These are phyloP conservation scores for Candida berthetii DNA, from an alignment of 805 yeast genomes.

Conservation along the genomic window DNA sequence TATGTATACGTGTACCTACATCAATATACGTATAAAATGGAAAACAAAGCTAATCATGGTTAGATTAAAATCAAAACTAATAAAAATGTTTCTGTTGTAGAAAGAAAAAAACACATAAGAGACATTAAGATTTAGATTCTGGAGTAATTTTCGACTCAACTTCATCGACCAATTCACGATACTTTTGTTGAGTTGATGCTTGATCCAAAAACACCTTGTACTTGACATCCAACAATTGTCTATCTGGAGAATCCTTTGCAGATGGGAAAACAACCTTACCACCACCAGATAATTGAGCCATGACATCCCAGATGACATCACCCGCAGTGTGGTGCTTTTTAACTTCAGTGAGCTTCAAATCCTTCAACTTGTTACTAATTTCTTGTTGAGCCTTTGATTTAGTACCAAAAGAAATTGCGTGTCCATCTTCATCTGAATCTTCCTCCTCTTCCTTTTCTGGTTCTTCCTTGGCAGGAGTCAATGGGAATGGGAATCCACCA, in stretches of 20 bases:
- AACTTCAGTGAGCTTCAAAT: constrained; percentile 14
- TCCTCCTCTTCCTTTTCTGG: constrained; percentile 32
- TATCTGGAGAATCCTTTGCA: constrained; percentile 50
- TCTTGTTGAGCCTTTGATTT: constrained; percentile 46
- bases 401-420: constrained; percentile 54
- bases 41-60: no score
- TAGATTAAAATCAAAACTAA: no score
- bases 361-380: constrained; percentile 36
- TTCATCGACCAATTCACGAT: constrained; percentile 61
- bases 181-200: constrained; percentile 73
- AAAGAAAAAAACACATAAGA: no score
- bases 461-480: constrained; percentile 30
- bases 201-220: constrained; percentile 85
- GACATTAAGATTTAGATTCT: neutral
- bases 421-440: constrained; percentile 37
- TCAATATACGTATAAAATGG: no score
- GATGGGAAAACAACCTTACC: constrained; percentile 77
- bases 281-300: constrained; percentile 78
- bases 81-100: no score
- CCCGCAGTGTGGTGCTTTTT: constrained; percentile 27
- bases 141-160: constrained; percentile 19
- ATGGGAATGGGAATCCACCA: constrained; percentile 42
- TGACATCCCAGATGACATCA: constrained; percentile 75
- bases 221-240: constrained; percentile 67
- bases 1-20: no score